phyloP scores from a whole-genome alignment of 495 filamentous ascomycete genomes.

The Zalerion maritima region DNA sequence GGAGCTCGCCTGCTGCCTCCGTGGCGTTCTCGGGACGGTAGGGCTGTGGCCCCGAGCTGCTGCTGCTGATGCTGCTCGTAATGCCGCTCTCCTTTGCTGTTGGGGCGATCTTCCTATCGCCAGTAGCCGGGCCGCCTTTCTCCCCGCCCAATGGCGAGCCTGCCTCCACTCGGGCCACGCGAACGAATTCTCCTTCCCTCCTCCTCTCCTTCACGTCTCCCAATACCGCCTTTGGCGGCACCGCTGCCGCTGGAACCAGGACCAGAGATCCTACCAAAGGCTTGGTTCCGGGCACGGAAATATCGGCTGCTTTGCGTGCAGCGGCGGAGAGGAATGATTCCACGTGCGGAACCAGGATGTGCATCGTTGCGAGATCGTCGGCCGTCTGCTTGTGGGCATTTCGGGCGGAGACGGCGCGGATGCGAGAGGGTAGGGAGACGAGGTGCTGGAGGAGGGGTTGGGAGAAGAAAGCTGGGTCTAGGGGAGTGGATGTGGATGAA shows the following conservation, averaged over 20 bases:
- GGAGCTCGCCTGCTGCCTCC: slow-evolving; percentile 1
- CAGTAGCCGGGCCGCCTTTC: no score
- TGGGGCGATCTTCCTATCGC: slow-evolving; percentile 5
- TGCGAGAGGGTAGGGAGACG: slow-evolving; percentile 20
- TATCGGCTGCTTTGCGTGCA: no score
- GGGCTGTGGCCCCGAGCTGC: slow-evolving; percentile 4
- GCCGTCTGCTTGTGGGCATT: slow-evolving; percentile 15
- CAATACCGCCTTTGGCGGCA: slow-evolving; percentile 17
- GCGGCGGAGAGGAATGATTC: slow-evolving; percentile 23
- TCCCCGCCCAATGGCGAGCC: background rate
- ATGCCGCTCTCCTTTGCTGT: slow-evolving; percentile 17
- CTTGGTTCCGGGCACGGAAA: slow-evolving; percentile 9
- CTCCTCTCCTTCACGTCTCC: slow-evolving; percentile 20
- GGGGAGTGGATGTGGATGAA: no score
- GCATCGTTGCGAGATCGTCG: slow-evolving; percentile 18
- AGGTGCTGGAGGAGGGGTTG: slow-evolving; percentile 26
- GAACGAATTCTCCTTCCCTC: slow-evolving; percentile 20
- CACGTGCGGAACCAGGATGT: slow-evolving; percentile 20
- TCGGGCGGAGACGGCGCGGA: slow-evolving; percentile 15
- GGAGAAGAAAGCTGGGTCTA: slow-evolving; percentile 10
- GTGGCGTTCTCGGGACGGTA: slow-evolving; percentile 1
- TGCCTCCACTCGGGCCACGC: slow-evolving; percentile 14
- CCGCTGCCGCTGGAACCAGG: slow-evolving; percentile 21
- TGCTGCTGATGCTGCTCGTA: slow-evolving; percentile 13
- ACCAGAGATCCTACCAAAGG: slow-evolving; percentile 20